Base-by-base conservation (phyloP, 2,329 filamentous ascomycete genomes). In the Shiraia sp. region DNA sequence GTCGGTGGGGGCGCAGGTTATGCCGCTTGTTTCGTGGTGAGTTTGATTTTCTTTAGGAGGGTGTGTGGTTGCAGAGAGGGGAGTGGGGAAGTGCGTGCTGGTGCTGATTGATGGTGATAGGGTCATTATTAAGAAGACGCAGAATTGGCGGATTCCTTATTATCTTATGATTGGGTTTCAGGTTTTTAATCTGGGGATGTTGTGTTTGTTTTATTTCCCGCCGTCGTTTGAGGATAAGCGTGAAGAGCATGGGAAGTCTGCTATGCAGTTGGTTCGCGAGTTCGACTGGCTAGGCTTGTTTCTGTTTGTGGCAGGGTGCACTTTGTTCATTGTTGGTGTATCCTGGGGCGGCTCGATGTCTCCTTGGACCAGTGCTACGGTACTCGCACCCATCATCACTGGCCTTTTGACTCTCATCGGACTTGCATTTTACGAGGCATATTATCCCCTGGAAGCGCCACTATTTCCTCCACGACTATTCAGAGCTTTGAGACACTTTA, bases 211-310 rank as follows among this genome's bases (percentile, higher is more conserved):
- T 49, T 71, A 72, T 45, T 52, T 63, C 26, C 68, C 69, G 6
- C 69, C 69, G 4, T 58, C 64, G 9, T 70, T 67, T 48, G 55
- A 55, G 26, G 63, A 65, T 34, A 71, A 70, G 55, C 66, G 63
- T 32, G 50, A 32, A 4, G 46, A 54, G 25, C 57, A 65, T 31
- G 55, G 61, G 2, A 61, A 59, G 43, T 40, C 61, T 2, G 49
- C 44, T 9, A 22, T 42, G 10, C 52, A 62, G 23, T 33, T 63
- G 1, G 27, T 63, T 1, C 43, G 37, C 10, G 60, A 63, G 10
- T 62, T 65, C 23, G 60, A 66, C 41, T 65, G 59, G 57, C 17
- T 59, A 13, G 61, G 61, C 1, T 34, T 61, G 0, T 57, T 63
- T 12, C 45, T 65, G 10, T 65, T 61, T 40, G 22, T 62, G 12